Base-by-base conservation (phyloP, 768 basidiomycete genomes). In the Calvatia gigantea region DNA sequence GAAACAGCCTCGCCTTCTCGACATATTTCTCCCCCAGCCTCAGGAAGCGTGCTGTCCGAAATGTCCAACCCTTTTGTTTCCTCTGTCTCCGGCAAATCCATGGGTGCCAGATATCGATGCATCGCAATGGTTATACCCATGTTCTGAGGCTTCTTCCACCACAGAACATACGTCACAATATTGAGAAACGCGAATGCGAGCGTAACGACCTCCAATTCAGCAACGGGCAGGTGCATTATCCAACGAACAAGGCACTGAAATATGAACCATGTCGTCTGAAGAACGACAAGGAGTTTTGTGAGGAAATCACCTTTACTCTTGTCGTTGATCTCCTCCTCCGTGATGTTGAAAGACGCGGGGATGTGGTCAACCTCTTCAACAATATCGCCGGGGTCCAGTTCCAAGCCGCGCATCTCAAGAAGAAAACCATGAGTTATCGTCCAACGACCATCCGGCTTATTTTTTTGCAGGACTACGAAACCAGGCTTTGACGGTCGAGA, bases 191-290 rank as follows among this genome's bases (percentile, higher is more conserved):
- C 66, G 51, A 68, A 65, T 9, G 70, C 69, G 12, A 73, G 46
- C 0, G 72, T 72, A 6, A 61, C 35, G 6, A 73, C 31, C 60
- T 75, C 71, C 4, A 75, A 63, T 28, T 70, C 65, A 2, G 66
- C 69, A 1, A 74, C 43, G 0, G 64, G 60, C 7, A 73, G 62
- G 0, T 56, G 45, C 21, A 62, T 56, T 0, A 25, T 39, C 9
- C 31, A 41, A 8, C 73, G 66, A 2, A 62, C 59, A n/a, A 69
- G 57, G 31, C 62, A 66, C 23, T 69, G 66, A 31, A 65, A 3
- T 17, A 66, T 58, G 57, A 74, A 74, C 69, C 71, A 73, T 2
- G 49, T 23, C 4, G 66, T 65, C 55, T 75, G 74, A 6, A 69
- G 14, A 14, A 70, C 12, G 27, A 65, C 66, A 14, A 75, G 25